Evolutionary conservation across 2,329 filamentous ascomycete genomes (phyloP), one percentile per base, ranked within the genome.

Genomic region (Cladobotryum mycophilum): DNA sequence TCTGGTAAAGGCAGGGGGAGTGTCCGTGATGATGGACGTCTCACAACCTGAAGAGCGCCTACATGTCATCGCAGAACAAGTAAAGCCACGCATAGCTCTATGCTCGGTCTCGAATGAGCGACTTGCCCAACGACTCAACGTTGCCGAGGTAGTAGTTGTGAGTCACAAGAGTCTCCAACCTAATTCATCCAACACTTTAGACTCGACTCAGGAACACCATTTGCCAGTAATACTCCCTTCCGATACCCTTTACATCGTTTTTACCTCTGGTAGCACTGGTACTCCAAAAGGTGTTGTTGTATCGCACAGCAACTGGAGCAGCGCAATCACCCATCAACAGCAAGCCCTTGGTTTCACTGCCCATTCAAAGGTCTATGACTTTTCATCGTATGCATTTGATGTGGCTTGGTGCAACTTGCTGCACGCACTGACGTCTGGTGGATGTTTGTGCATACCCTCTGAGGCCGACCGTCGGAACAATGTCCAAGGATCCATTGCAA

Each of bases 191-290:
- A 30, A 30, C 25, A 30, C 6, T 2, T 2, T 11, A 5, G 25
- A 8, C 25, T 8, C 25, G 6, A 8, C 25, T 8, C 25, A 30
- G 25, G 25, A 30, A 30, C 8, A 30, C 25, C 25, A 30, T 30
- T 6, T 30, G 9, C 25, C 25, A 30, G 8, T 2, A 3, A 30
- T 30, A 30, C 3, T 5, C 25, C 25, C 25, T 30, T 30, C 25
- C 25, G 9, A 20, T 20, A n/a, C 14, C 33, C 35, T 33, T 47
- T 66, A 64, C 41, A 73, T 76, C 56, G 74, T 78, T 59, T 80
- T 79, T 61, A 81, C 78, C 8, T 80, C 76, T 2, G 78, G 78
- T 33, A 78, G 73, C 38, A 80, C 78, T 0, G 78, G 78, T 7
- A 67, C 64, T 9, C 78, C 78, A 0, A 81, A 81, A 59, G 76